These are phyloP conservation scores for Globisporangium recalcitrans DNA, from an alignment of 352 stramenopile genomes.

Conservation along the genomic window DNA sequence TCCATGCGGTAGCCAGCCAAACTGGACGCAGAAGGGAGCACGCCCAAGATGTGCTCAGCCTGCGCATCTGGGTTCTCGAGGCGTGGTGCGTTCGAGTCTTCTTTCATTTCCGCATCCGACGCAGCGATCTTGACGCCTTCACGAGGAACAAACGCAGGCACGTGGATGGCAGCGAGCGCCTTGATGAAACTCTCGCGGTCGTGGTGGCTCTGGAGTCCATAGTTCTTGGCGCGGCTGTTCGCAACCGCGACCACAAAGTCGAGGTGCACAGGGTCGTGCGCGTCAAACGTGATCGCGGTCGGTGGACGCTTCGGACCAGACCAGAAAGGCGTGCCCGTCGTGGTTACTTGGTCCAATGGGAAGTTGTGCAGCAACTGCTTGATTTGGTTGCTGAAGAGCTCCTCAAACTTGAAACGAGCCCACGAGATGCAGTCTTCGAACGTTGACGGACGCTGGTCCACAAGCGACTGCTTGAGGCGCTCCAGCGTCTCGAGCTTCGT, in stretches of 20 bases:
- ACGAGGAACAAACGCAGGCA: constrained; percentile 91
- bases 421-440: constrained; percentile 98
- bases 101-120: constrained; percentile 96
- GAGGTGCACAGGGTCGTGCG: constrained; percentile 89
- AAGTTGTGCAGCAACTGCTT: constrained; percentile 99
- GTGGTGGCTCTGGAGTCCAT: constrained; percentile 82
- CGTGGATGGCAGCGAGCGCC: constrained; percentile 80
- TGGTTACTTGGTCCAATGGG: constrained; percentile 95
- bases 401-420: constrained; percentile 97
- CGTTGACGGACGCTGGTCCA: constrained; percentile 85
- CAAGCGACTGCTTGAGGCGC: constrained; percentile 90
- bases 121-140: constrained; percentile 97
- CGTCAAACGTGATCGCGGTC: constrained; percentile 91
- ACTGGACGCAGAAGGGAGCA: constrained; percentile 76
- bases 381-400: constrained; percentile 98
- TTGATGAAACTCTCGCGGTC: constrained; percentile 65
- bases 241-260: constrained; percentile 95
- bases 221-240: constrained; percentile 93
- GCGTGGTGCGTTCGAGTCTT: constrained; percentile 31
- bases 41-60: constrained; percentile 66
- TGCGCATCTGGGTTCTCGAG: constrained; percentile 75
- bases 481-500: constrained; percentile 96
- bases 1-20: constrained; percentile 89
- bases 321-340: constrained; percentile 97
- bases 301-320: constrained; percentile 96